Evolutionary conservation across 2,329 filamentous ascomycete species (phyloP).

Genomic region (Sporothrix pallida): DNA sequence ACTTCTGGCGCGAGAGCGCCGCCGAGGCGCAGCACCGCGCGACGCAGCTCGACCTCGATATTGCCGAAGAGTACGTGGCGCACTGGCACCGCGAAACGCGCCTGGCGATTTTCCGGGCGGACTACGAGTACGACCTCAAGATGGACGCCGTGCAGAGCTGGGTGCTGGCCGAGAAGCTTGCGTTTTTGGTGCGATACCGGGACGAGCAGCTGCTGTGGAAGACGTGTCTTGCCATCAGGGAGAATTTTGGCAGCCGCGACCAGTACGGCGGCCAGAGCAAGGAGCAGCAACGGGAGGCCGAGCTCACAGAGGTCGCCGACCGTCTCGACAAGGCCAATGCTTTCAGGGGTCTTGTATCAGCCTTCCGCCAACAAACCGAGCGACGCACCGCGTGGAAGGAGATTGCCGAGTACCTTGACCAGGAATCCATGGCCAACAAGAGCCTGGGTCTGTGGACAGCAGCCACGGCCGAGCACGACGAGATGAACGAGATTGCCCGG

Average conservation of each 20-base stretch:
- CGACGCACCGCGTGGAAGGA: neutral
- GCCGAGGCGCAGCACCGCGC: constrained; percentile 17
- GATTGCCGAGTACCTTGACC: constrained; percentile 25
- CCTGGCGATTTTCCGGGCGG: constrained; percentile 38
- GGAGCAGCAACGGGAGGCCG: neutral
- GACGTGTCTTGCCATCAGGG: neutral
- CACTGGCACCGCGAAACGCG: constrained; percentile 43
- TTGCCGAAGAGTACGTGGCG: constrained; percentile 38
- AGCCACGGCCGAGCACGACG: constrained; percentile 20
- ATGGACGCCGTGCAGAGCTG: constrained; percentile 40
- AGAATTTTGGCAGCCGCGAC: neutral
- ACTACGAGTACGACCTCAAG: constrained; percentile 37
- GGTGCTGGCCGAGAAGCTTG: constrained; percentile 42
- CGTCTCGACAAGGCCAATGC: constrained; percentile 24
- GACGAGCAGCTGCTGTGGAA: constrained; percentile 37
- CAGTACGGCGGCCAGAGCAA: neutral
- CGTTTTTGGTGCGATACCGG: constrained; percentile 39
- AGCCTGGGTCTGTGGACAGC: constrained; percentile 27
- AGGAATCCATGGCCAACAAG: constrained; percentile 2
- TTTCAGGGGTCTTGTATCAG: neutral
- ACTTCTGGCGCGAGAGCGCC: constrained; percentile 25
- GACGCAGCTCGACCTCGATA: constrained; percentile 28
- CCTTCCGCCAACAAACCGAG: neutral
- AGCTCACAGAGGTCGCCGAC: constrained; percentile 18
- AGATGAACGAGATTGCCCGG: constrained; percentile 32